These are phyloP conservation scores for Fusarium papillatum DNA, from an alignment of 2,329 filamentous ascomycete species.

Conservation along the genomic window DNA sequence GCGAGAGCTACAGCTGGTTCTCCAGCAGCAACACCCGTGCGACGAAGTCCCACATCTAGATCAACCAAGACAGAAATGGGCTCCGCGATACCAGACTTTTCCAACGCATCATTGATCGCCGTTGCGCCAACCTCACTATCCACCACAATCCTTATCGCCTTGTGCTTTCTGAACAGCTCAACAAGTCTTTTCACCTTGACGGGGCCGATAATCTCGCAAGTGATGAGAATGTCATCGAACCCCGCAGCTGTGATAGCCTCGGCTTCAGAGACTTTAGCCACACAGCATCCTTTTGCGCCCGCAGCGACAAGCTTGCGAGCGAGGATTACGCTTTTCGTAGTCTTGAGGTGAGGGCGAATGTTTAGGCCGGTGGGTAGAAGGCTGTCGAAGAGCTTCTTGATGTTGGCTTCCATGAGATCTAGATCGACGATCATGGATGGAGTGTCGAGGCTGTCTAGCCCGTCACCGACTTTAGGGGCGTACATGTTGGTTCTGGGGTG, in stretches of 20 bases:
- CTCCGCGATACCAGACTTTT: constrained; percentile 2
- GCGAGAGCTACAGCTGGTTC: constrained; percentile 12
- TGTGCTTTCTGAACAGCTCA: constrained; percentile 26
- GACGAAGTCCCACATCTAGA: constrained; percentile 30
- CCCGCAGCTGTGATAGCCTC: constrained; percentile 33
- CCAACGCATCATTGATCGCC: constrained; percentile 19
- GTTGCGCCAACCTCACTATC: constrained; percentile 24
- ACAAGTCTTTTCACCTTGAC: constrained; percentile 24
- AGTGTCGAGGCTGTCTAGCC: constrained; percentile 58
- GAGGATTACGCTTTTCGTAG: constrained; percentile 24
- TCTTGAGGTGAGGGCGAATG: constrained; percentile 34
- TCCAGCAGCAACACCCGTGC: constrained; percentile 13
- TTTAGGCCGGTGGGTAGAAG: constrained; percentile 59
- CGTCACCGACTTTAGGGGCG: constrained; percentile 16
- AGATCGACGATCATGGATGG: constrained; percentile 69
- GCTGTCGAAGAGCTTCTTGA: constrained; percentile 58
- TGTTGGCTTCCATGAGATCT: constrained; percentile 64
- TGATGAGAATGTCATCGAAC: constrained; percentile 35
- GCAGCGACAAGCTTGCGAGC: constrained; percentile 28
- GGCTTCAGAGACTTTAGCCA: constrained; percentile 34
- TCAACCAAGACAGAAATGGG: constrained; percentile 27
- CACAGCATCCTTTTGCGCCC: constrained; percentile 32
- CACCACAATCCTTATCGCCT: constrained; percentile 21
- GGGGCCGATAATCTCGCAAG: constrained; percentile 30
- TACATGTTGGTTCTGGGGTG: not conserved